Conservation (phyloP, 306 rosid genomes). For the Sophora flavescens region DNA sequence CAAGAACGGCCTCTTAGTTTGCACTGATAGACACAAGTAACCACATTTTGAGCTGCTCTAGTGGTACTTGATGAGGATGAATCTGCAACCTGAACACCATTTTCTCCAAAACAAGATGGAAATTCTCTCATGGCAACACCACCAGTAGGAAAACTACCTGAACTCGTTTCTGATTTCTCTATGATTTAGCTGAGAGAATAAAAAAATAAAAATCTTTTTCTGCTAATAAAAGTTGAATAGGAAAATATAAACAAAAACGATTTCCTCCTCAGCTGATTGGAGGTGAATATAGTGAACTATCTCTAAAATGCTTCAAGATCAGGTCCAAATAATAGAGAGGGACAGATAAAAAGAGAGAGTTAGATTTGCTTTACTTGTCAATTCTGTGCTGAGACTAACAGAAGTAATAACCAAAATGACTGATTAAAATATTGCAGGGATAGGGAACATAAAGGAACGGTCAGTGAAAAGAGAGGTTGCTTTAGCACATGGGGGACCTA, state of each 20-base stretch:
- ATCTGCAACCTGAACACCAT: slow-evolving; percentile 84
- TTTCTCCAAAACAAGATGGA: slow-evolving; percentile 96
- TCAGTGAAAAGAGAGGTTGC: slow-evolving; percentile 45
- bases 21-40: slow-evolving; percentile 80
- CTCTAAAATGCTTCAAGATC: slow-evolving; percentile 36
- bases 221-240: not conserved
- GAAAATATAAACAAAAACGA: slow-evolving; percentile 19
- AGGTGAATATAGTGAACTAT: slow-evolving; percentile 26
- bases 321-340: slow-evolving; percentile 36
- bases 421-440: not conserved
- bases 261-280: slow-evolving; percentile 42
- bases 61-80: slow-evolving; percentile 63
- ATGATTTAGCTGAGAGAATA: not conserved
- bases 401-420: slow-evolving; percentile 38
- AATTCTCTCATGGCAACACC: slow-evolving; percentile 74
- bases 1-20: slow-evolving; percentile 59
- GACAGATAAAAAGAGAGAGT: slow-evolving; percentile 34
- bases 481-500: slow-evolving; percentile 55
- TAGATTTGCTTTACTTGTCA: slow-evolving; percentile 47
- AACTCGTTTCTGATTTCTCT: slow-evolving; percentile 6
- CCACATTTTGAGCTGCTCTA: slow-evolving; percentile 75
- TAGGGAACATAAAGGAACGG: slow-evolving; percentile 39
- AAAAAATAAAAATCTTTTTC: not conserved
- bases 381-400: slow-evolving; percentile 39
- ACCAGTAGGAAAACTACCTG: slow-evolving; percentile 1